A percentile compares a stretch with the other conserved stretches of the same genome.
phyloP scores from a whole-genome alignment of 306 rosid genomes.

The Betula pendula region DNA sequence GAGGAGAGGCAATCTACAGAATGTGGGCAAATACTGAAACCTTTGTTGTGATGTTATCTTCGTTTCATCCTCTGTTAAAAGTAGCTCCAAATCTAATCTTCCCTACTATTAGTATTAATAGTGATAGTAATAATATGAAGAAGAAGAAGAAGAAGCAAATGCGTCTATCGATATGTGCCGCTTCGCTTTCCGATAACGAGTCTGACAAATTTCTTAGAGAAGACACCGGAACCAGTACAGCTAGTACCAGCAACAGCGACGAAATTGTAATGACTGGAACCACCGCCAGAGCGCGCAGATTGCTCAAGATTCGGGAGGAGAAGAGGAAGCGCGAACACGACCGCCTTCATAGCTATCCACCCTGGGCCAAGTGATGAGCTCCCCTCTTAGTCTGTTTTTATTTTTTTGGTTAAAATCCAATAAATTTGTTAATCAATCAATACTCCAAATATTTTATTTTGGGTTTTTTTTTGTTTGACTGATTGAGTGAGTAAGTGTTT shows the following conservation, averaged over 20 bases:
- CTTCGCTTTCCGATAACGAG: slow-evolving; percentile 2
- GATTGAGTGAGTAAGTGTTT: background rate
- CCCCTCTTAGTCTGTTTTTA: background rate
- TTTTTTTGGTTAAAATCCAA: background rate
- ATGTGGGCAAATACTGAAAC: slow-evolving; percentile 1
- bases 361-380: slow-evolving; percentile 77
- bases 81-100: background rate
- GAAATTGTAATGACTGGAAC: slow-evolving; percentile 67
- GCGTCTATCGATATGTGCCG: background rate
- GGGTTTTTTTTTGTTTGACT: background rate
- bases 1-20: background rate
- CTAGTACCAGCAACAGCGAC: background rate
- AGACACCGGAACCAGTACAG: background rate
- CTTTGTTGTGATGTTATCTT: background rate
- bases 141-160: background rate
- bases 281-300: slow-evolving; percentile 73
- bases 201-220: background rate
- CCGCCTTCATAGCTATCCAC: slow-evolving; percentile 68
- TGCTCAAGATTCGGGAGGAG: slow-evolving; percentile 79
- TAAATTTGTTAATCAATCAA: no score
- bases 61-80: background rate
- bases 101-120: background rate
- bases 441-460: background rate
- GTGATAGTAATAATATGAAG: background rate
- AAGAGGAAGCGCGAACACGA: slow-evolving; percentile 71